Conservation (phyloP, 1,284 basidiomycete species). For the Heterobasidion annosum region DNA sequence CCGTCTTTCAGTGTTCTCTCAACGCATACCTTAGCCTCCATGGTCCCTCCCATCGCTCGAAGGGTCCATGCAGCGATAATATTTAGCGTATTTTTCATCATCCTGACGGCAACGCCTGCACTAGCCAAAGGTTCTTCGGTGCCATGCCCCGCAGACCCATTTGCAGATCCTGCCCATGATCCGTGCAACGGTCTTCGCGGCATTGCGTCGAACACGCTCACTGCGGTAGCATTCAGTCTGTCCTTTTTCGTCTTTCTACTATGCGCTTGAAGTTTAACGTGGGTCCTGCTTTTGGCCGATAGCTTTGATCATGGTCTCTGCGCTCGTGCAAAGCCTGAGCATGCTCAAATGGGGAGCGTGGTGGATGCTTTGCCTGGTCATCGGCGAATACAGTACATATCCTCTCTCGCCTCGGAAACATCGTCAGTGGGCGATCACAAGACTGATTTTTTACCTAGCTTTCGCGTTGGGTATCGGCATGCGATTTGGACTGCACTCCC, state of each 20-base stretch:
- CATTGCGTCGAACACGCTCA: slow-evolving; percentile 49
- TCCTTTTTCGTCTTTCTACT: slow-evolving; percentile 1
- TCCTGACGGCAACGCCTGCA: background rate
- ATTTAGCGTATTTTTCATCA: background rate
- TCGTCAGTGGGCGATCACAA: background rate
- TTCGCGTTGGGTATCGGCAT: slow-evolving; percentile 43
- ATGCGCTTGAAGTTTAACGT: background rate
- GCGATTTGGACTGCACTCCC: slow-evolving; percentile 37
- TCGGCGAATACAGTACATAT: slow-evolving; percentile 49
- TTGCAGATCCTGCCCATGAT: slow-evolving; percentile 43
- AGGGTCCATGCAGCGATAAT: background rate
- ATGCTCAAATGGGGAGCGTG: slow-evolving; percentile 41
- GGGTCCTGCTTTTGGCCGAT: background rate
- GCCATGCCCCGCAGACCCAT: slow-evolving; percentile 27
- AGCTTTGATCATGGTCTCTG: slow-evolving; percentile 44
- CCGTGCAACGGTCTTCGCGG: slow-evolving; percentile 50
- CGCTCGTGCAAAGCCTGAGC: slow-evolving; percentile 39
- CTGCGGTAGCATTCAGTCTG: slow-evolving; percentile 44
- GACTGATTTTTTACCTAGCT: slow-evolving; percentile 18
- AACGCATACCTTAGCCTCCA: background rate
- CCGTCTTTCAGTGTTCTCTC: background rate
- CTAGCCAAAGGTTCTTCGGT: background rate
- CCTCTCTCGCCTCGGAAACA: background rate
- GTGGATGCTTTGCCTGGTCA: slow-evolving; percentile 59
- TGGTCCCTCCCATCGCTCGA: background rate